phyloP scores from a whole-genome alignment of 1,284 basidiomycete species.

The Cutaneotrichosporon sp. region DNA sequence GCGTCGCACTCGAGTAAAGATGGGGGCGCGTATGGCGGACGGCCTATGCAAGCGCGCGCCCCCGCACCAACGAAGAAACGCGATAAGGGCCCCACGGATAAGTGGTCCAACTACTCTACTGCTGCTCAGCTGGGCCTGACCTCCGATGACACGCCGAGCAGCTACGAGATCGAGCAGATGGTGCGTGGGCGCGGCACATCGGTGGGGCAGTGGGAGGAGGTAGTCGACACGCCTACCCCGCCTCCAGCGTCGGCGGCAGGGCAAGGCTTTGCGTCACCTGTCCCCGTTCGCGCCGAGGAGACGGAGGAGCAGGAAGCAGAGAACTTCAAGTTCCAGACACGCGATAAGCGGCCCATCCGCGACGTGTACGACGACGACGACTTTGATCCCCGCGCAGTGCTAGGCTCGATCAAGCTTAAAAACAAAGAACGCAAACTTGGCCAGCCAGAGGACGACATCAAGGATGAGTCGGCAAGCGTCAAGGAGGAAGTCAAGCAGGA shows the following conservation, averaged over 20 bases:
- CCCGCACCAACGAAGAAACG: slow-evolving; percentile 17
- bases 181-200: slow-evolving; percentile 61
- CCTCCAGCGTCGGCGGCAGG: background rate
- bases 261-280: background rate
- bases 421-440: slow-evolving; percentile 29
- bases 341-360: slow-evolving; percentile 24
- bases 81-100: slow-evolving; percentile 54
- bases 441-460: background rate
- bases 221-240: slow-evolving; percentile 39
- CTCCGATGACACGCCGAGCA: slow-evolving; percentile 58
- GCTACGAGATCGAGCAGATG: slow-evolving; percentile 55
- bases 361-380: slow-evolving; percentile 44
- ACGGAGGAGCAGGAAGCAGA: slow-evolving; percentile 28
- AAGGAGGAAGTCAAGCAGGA: slow-evolving; percentile 7
- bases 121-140: slow-evolving; percentile 72
- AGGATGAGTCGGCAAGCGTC: slow-evolving; percentile 4
- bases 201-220: slow-evolving; percentile 77
- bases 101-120: slow-evolving; percentile 77
- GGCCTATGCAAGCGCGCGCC: background rate
- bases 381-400: slow-evolving; percentile 29
- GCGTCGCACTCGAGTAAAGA: slow-evolving; percentile 19
- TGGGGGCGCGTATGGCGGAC: slow-evolving; percentile 9
- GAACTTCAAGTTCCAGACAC: slow-evolving; percentile 29
- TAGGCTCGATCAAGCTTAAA: slow-evolving; percentile 33
- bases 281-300: background rate